Conservation (phyloP, 2,329 filamentous ascomycete genomes). For the Epichloe sylvatica region DNA sequence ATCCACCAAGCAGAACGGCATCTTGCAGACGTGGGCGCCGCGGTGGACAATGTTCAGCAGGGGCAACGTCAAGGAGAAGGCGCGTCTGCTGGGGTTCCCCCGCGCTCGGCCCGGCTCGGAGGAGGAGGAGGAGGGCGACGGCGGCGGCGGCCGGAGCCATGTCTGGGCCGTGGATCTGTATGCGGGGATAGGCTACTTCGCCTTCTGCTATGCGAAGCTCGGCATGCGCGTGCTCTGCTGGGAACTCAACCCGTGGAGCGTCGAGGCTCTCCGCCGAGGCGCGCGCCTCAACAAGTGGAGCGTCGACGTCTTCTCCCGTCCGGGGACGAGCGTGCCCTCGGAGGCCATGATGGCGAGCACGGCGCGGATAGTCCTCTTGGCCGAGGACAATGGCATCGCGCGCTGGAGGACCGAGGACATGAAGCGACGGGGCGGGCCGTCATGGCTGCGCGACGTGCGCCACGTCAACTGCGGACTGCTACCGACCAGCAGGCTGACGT, state of each 20-base stretch:
- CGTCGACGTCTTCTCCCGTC: conserved; percentile 34
- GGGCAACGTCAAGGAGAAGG: conserved; percentile 83
- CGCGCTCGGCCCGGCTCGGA: not conserved
- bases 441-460: conserved; percentile 21
- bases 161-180: conserved; percentile 65
- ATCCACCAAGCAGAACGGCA: conserved; percentile 60
- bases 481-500: conserved; percentile 41
- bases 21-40: conserved; percentile 77
- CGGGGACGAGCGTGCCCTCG: conserved; percentile 18
- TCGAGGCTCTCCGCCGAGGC: conserved; percentile 69
- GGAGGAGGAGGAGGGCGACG: not conserved
- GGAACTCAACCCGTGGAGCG: conserved; percentile 81
- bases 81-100: conserved; percentile 48
- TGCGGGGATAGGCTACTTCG: conserved; percentile 88
- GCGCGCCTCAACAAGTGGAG: conserved; percentile 55
- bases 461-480: conserved; percentile 53
- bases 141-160: not conserved
- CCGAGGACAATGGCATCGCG: conserved; percentile 52
- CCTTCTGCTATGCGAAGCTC: conserved; percentile 64
- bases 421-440: conserved; percentile 18
- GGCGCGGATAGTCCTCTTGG: conserved; percentile 50
- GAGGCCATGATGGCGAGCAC: conserved; percentile 26
- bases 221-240: conserved; percentile 68
- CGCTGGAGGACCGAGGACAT: conserved; percentile 25
- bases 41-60: conserved; percentile 88